Evolutionary conservation across 768 basidiomycete species (phyloP), one percentile per base, ranked within the genome.

Genomic region (Kockovaella imperatae): DNA sequence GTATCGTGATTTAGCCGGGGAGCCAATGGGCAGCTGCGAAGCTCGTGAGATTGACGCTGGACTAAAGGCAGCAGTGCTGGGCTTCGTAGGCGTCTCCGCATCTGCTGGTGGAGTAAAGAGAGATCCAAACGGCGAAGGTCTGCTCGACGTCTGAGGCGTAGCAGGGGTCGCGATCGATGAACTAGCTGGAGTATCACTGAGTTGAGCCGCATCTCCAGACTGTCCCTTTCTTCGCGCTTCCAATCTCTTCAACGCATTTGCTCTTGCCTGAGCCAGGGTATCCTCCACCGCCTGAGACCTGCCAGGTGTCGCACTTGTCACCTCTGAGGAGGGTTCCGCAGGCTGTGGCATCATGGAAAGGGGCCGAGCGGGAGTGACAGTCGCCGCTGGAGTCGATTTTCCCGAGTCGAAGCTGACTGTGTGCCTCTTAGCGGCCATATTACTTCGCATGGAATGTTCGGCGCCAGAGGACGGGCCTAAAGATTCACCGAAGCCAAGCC

Each of bases 211-310:
- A 32, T 32, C 31, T 26, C 28, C 40, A 7, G 23, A 21, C 25
- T 59, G 49, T 4, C 58, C 60, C 28, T 49, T 58, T 45, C 54
- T 55, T 41, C 59, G 60, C 40, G 54, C 65, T 30, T 67, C 59
- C 13, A 59, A 35, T 30, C 65, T 42, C 32, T 47, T 48, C 28
- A 67, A 35, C 2, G 65, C 65, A 35, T 67, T 67, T 13, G 65
- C 65, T 25, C 60, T 50, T 15, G 65, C 65, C 13, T 42, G 42
- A 2, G 65, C 65, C 17, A 67, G 47, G 17, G 52, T 64, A 30
- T 67, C 65, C 36, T 67, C 65, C 13, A 50, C 43, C 11, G 59
- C 45, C 31, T 57, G 54, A 32, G 48, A 45, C 28, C 59, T 25
- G 8, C 46, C 52, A 3, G 61, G 50, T 11, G n/a, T n/a, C n/a